phyloP scores from a whole-genome alignment of 768 basidiomycete species.

The Kwoniella botswanensis region DNA sequence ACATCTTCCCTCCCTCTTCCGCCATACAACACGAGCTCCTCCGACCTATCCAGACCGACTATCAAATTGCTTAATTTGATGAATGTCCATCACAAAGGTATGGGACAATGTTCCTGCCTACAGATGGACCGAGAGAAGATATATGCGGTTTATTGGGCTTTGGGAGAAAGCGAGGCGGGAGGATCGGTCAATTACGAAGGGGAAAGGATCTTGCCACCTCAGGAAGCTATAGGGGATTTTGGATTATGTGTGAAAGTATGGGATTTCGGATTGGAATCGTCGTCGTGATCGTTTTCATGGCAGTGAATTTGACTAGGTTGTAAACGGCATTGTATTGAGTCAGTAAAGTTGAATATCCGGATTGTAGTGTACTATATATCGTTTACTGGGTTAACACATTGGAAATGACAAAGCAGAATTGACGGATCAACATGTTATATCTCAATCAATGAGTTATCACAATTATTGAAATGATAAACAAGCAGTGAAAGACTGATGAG shows the following conservation, averaged over 20 bases:
- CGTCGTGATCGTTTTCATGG: too few species aligned
- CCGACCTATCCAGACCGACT: background rate
- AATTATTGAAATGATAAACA: too few species aligned
- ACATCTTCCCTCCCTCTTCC: conserved; percentile 20
- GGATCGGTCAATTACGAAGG: conserved; percentile 12
- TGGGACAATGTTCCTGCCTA: conserved; percentile 29
- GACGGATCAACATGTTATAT: too few species aligned
- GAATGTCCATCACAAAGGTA: conserved; percentile 14
- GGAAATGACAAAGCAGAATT: too few species aligned
- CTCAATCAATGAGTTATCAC: too few species aligned
- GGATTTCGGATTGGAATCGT: conserved; percentile 24
- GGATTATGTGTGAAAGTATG: conserved; percentile 34
- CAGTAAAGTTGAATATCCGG: too few species aligned
- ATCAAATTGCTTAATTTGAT: background rate
- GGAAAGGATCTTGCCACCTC: conserved; percentile 18
- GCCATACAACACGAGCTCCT: conserved; percentile 6
- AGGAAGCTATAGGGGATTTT: conserved; percentile 18
- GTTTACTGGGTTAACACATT: too few species aligned
- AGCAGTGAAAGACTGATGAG: too few species aligned
- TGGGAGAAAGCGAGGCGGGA: conserved; percentile 23
- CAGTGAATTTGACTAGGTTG: too few species aligned
- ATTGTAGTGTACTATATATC: too few species aligned
- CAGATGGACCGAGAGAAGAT: conserved; percentile 34
- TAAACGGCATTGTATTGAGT: too few species aligned
- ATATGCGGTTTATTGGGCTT: conserved; percentile 31